Base-by-base conservation (phyloP, 2,329 filamentous ascomycete genomes). In the Aspergillus brasiliensis region DNA sequence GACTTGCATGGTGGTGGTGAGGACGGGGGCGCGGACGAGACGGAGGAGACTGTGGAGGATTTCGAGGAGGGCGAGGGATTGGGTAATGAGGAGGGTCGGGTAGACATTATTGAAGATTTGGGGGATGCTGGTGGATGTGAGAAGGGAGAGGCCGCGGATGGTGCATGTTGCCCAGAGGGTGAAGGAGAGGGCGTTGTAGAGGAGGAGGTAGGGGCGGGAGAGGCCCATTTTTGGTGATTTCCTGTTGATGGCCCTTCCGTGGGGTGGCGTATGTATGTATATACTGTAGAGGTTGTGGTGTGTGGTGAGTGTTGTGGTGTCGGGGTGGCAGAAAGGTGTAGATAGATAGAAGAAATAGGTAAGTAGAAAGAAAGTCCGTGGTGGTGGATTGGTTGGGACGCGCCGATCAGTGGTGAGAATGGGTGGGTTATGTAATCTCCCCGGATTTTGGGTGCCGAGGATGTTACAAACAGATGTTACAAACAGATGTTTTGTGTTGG, bases 1-100 rank as follows among this genome's bases (percentile, higher is more conserved):
- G 63, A 98, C 93, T 78, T 99, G 95, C 88, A 97, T 92, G 38
- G 86, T 77, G 5, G 95, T 98, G 5, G 95, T 98, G 68, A 89
- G 68, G 69, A 97, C 76, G 1, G 94, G 92, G 1, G 94, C 89
- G 70, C 94, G 88, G 55, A 99, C 94, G 71, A 98, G 75, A 59
- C 93, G 91, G 34, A 91, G 76, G 0, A 91, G 75, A 51, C 91
- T 89, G 79, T 98, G 94, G 62, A 92, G 71, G 49, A 98, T 85
- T 80, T 99, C 95, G 73, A 97, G 80, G 47, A 86, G 78, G 0
- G 95, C 95, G 56, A 91, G 77, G 3, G 90, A 95, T 82, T 99
- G 95, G 58, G 91, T 93, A 51, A 91, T 87, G 23, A 70, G 66
- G 8, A 80, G 73, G 11, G 80, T 67, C 0, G 76, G 75, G 34